Percentiles rank a stretch among this genome's conserved stretches.
Conservation (phyloP, 2,329 filamentous ascomycete genomes). For the Aspergillus sp. region DNA sequence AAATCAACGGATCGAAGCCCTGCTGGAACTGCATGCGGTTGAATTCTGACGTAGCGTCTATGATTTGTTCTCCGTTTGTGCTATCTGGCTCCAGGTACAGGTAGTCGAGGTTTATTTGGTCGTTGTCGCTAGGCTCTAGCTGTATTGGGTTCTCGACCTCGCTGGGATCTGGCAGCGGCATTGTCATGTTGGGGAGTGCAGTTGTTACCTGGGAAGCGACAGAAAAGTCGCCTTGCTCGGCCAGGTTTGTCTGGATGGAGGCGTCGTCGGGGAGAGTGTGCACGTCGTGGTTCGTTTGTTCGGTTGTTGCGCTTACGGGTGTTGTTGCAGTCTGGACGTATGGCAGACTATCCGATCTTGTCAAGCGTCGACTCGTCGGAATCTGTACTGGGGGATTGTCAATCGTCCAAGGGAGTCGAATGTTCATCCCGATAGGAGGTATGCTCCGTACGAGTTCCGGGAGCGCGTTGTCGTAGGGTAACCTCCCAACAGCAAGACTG, state of each 20-base stretch:
- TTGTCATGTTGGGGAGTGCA: background rate
- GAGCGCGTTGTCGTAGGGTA: slow-evolving; percentile 22
- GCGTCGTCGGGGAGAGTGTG: slow-evolving; percentile 2
- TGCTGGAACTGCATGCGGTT: slow-evolving; percentile 2
- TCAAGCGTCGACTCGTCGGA: background rate
- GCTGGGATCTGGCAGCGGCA: background rate
- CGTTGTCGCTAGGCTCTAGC: background rate
- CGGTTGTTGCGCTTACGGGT: background rate
- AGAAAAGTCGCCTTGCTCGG: background rate
- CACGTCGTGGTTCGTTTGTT: slow-evolving; percentile 1
- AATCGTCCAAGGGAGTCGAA: slow-evolving; percentile 22
- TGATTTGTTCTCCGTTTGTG: background rate
- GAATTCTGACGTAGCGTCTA: background rate
- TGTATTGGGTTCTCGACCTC: too few relatives aligned
- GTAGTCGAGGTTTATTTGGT: slow-evolving; percentile 12
- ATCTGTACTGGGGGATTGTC: background rate
- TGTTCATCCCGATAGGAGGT: slow-evolving; percentile 15
- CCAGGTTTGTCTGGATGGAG: background rate
- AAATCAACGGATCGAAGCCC: slow-evolving; percentile 12
- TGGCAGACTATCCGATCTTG: background rate
- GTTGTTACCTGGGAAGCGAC: too few relatives aligned
- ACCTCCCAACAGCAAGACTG: slow-evolving; percentile 18
- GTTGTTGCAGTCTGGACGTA: background rate
- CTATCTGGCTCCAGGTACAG: slow-evolving; percentile 8
- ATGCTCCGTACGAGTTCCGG: slow-evolving; percentile 24